These are phyloP conservation scores for Coemansia sp. DNA, from an alignment of 192 early-diverging fungal species.

Conservation along the genomic window DNA sequence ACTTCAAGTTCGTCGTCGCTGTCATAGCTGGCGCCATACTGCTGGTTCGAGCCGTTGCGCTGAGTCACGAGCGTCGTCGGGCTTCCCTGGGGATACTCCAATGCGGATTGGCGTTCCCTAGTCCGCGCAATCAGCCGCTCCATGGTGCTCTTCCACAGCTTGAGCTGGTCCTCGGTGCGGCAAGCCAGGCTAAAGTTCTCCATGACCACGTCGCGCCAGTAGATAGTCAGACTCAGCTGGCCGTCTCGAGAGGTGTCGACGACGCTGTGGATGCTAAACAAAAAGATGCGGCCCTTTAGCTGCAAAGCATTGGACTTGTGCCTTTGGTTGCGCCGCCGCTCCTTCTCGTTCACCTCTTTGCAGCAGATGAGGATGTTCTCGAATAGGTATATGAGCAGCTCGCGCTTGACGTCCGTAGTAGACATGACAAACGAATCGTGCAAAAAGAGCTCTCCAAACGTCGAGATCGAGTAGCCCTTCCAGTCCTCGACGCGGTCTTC, in stretches of 20 bases:
- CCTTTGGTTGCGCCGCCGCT: conserved; percentile 55
- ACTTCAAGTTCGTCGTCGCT: conserved; percentile 24
- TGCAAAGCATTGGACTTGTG: conserved; percentile 55
- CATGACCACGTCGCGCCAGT: conserved; percentile 81
- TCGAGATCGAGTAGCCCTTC: conserved; percentile 75
- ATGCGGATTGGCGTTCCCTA: conserved; percentile 26
- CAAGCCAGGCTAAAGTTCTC: conserved; percentile 87
- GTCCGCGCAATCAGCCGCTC: conserved; percentile 64
- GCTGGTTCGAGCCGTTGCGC: conserved; percentile 15
- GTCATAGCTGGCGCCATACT: conserved; percentile 26
- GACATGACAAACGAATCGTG: conserved; percentile 85
- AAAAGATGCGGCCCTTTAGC: conserved; percentile 85
- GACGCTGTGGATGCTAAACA: conserved; percentile 73
- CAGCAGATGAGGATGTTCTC: conserved; percentile 90
- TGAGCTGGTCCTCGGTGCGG: conserved; percentile 88
- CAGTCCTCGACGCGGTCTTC: conserved; percentile 85
- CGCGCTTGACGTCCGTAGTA: conserved; percentile 72
- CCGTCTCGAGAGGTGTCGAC: conserved; percentile 60
- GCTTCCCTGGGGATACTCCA: conserved; percentile 13
- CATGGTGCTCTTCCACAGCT: conserved; percentile 79
- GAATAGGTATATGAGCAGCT: conserved; percentile 88
- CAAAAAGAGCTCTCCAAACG: conserved; percentile 79
- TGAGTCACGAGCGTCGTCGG: conserved; percentile 6
- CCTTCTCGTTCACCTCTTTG: conserved; percentile 78
- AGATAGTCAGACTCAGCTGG: conserved; percentile 64